Evolutionary conservation across 345 rosid species (phyloP).

Genomic region (Salix udensis): DNA sequence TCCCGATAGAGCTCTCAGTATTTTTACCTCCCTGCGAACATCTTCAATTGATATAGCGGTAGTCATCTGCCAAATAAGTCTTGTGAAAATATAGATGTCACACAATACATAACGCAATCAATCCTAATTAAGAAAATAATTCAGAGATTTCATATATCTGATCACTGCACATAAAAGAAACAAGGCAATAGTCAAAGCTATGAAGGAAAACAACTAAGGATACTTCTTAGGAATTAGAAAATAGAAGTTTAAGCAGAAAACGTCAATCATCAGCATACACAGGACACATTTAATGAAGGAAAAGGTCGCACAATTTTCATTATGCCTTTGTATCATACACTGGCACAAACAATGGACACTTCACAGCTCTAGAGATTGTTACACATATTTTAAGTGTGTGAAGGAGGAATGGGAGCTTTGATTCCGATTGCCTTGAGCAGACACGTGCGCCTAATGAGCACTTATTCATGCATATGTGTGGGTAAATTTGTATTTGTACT

Average conservation of each 20-base stretch:
- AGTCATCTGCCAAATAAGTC: conserved; percentile 71
- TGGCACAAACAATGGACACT: background rate
- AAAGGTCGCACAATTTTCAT: background rate
- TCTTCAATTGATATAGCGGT: conserved; percentile 81
- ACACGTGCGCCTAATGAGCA: background rate
- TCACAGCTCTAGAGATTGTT: background rate
- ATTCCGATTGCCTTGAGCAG: background rate
- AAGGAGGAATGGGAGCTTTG: no score
- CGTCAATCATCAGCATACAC: background rate
- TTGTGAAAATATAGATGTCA: conserved; percentile 17
- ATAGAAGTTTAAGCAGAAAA: background rate
- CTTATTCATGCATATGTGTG: background rate
- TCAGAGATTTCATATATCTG: background rate
- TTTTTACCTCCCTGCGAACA: conserved; percentile 90
- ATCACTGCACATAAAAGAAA: background rate
- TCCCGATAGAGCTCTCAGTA: conserved; percentile 73
- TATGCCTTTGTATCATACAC: background rate
- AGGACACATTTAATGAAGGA: background rate
- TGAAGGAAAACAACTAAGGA: background rate
- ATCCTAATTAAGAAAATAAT: conserved; percentile 3
- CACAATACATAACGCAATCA: background rate
- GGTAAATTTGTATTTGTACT: background rate
- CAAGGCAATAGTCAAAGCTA: background rate
- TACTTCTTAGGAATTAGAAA: background rate
- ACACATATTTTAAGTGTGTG: no score